Evolutionary conservation across 495 filamentous ascomycete genomes (phyloP).

Genomic region (Podospora pseudocomata): DNA sequence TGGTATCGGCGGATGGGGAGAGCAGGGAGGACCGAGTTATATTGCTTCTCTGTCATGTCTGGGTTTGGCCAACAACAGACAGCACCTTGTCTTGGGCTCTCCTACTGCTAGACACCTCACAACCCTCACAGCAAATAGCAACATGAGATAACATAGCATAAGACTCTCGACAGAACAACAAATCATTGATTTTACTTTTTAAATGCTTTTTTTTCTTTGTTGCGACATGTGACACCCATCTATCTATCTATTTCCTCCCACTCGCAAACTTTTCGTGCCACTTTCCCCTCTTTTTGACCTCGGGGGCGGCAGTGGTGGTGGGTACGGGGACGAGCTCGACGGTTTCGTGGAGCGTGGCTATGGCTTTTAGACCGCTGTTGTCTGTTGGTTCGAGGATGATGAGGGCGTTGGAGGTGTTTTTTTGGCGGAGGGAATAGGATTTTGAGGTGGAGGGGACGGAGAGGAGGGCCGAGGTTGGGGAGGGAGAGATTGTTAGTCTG

Average conservation of each 20-base stretch:
- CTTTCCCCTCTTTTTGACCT: constrained; percentile 59
- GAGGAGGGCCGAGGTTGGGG: constrained; percentile 64
- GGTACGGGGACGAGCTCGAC: constrained; percentile 58
- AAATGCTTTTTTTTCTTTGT: no score
- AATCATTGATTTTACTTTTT: no score
- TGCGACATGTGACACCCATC: no score
- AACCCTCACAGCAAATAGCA: no score
- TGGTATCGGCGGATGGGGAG: no score
- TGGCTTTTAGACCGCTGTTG: constrained; percentile 40
- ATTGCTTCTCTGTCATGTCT: no score
- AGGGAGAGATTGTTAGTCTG: constrained; percentile 67
- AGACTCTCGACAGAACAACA: no score
- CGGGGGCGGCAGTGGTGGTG: constrained; percentile 27
- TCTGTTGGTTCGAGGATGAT: constrained; percentile 53
- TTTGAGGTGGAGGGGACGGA: constrained; percentile 53
- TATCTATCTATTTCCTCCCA: constrained; percentile 32
- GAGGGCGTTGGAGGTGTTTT: constrained; percentile 86
- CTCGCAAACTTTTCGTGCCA: constrained; percentile 83
- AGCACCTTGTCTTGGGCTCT: no score
- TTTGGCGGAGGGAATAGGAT: constrained; percentile 80
- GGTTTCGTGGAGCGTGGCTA: constrained; percentile 70
- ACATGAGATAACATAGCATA: no score
- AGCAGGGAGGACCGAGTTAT: no score
- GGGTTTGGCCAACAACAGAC: no score
- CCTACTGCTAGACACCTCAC: no score